Percentiles rank a stretch among this genome's conserved stretches.
phyloP scores from a whole-genome alignment of 805 yeast genomes.

The Zygosaccharomyces siamensis region DNA sequence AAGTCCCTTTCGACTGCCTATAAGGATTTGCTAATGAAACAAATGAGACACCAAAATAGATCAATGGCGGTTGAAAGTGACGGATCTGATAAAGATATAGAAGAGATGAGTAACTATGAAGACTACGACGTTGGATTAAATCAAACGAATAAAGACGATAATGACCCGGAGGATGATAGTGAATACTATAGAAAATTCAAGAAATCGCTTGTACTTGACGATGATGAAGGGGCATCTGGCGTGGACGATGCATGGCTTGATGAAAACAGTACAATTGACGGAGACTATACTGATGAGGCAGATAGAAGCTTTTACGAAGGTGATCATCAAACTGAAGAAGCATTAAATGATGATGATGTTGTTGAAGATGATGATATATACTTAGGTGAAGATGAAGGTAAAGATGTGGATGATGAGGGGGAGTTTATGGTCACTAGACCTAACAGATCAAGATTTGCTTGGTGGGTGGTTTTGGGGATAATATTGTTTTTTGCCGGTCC shows the following conservation, averaged over 20 bases:
- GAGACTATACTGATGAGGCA: slow-evolving; percentile 23
- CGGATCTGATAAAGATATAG: slow-evolving; percentile 1
- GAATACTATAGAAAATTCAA: slow-evolving; percentile 14
- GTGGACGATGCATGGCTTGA: slow-evolving; percentile 16
- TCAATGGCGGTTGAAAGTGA: slow-evolving; percentile 9
- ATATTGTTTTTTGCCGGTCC: slow-evolving; percentile 8
- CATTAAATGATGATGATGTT: slow-evolving; percentile 6
- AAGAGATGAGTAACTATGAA: slow-evolving; percentile 3
- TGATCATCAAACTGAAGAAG: slow-evolving; percentile 6
- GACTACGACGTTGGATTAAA: slow-evolving; percentile 17
- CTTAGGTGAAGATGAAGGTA: slow-evolving; percentile 2
- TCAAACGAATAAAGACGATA: slow-evolving; percentile 13
- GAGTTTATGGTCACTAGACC: neutral
- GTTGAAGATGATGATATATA: slow-evolving; percentile 1
- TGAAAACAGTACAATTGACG: slow-evolving; percentile 18
- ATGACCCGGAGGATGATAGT: slow-evolving; percentile 9
- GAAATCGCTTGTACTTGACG: slow-evolving; percentile 17
- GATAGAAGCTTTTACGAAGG: slow-evolving; percentile 22
- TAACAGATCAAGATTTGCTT: neutral
- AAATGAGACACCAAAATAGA: slow-evolving; percentile 10
- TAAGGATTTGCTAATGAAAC: slow-evolving; percentile 16
- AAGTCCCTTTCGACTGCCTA: slow-evolving; percentile 15
- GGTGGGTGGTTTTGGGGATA: slow-evolving; percentile 3
- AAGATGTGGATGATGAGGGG: slow-evolving; percentile 7
- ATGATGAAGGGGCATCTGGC: slow-evolving; percentile 13